Conservation (phyloP, 2,329 filamentous ascomycete species). For the Aureobasidium uvarum region DNA sequence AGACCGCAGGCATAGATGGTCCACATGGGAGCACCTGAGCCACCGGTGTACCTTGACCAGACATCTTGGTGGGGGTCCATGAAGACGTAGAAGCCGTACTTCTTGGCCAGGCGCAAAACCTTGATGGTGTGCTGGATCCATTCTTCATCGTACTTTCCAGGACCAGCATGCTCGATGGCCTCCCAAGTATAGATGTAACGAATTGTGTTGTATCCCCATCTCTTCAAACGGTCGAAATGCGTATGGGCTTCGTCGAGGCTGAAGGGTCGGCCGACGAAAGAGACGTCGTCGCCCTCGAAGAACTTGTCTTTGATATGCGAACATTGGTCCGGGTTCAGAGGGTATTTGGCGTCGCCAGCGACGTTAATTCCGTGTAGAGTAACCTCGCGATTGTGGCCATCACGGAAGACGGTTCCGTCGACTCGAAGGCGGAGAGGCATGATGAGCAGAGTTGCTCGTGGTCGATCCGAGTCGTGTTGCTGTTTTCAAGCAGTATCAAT, state of each 20-base stretch:
- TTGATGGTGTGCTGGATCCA: slow-evolving; percentile 91
- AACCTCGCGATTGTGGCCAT: slow-evolving; percentile 77
- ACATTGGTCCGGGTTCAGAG: slow-evolving; percentile 74
- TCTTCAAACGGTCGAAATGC: slow-evolving; percentile 81
- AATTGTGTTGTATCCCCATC: slow-evolving; percentile 94
- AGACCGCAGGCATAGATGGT: slow-evolving; percentile 92
- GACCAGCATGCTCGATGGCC: slow-evolving; percentile 90
- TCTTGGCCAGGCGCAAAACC: slow-evolving; percentile 76
- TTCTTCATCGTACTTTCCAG: slow-evolving; percentile 87
- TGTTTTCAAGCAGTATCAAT: not conserved
- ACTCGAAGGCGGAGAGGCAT: slow-evolving; percentile 73
- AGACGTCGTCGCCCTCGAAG: slow-evolving; percentile 89
- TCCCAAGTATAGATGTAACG: slow-evolving; percentile 99
- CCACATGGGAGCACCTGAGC: slow-evolving; percentile 96
- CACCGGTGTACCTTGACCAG: slow-evolving; percentile 92
- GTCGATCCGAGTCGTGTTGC: not conserved
- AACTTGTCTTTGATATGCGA: slow-evolving; percentile 77
- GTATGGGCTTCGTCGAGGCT: slow-evolving; percentile 74
- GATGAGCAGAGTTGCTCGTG: slow-evolving; percentile 52
- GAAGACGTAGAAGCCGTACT: slow-evolving; percentile 92
- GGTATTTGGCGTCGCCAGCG: slow-evolving; percentile 86
- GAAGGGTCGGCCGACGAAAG: slow-evolving; percentile 85
- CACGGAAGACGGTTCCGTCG: slow-evolving; percentile 81
- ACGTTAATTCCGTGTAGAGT: slow-evolving; percentile 92
- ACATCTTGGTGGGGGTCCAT: slow-evolving; percentile 99